Base-by-base conservation (phyloP, 129 eudicot species). In the Rutidosis leptorrhynchoides region DNA sequence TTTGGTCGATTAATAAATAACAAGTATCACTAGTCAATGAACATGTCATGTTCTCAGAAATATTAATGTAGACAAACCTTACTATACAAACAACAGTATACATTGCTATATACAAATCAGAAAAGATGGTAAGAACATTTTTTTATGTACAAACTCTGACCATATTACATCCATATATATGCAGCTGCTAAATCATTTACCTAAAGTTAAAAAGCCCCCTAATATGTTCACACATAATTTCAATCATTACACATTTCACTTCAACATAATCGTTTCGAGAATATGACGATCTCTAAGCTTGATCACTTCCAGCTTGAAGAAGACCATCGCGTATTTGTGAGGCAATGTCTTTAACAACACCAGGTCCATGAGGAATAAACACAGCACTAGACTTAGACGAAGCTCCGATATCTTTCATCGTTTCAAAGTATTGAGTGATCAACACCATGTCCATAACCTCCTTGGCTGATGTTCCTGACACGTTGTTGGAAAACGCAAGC, bases 391-490 rank as follows among this genome's bases (percentile, higher is more conserved):
- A 74, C 67, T 87, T 87, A 23, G 95, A 83, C 17, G 87, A 70
- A 12, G 95, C 90, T 10, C 95, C 95, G 0, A 87, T 87, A 19
- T 87, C 95, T 68, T 87, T 87, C 95, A 83, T 81, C 62, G 95
- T 87, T 48, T 87, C 95, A 28, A 87, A 87, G 61, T 87, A 87
- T 23, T 87, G 90, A 29, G 95, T 87, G 42, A 87, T 57, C 72
- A 87, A 52, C 69, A 87, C 84, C 95, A 87, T 81, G 73, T 87
- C 95, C 90, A 87, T 83, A 4, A 87, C 87, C 27, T 87, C 90
- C 74, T 87, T 87, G 10, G 95, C 73, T 6, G 87, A 69, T 56
- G 95, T 83, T 52, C 90, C 95, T 1, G 87, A 87, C 26, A 87
- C 95, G 21, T 83, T 87, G 58, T 73, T 82, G 1, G 95, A 79